A percentile compares a stretch with the other conserved stretches of the same genome.
phyloP scores from a whole-genome alignment of 805 yeast genomes.

The Starmerella sp. region DNA sequence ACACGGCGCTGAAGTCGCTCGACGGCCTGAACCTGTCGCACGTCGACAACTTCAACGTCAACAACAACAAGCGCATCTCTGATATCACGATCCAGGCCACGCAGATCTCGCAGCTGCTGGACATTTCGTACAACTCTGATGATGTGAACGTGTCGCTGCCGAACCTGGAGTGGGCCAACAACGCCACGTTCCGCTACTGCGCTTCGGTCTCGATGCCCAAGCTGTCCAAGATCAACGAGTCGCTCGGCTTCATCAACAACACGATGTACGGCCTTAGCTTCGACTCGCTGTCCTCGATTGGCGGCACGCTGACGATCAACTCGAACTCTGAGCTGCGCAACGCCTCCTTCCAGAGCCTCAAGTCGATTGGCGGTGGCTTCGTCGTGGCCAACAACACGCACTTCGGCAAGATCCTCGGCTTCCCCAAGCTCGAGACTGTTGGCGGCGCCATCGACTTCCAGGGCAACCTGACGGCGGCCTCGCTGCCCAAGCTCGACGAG shows the following conservation, averaged over 20 bases:
- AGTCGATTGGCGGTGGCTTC: constrained; percentile 85
- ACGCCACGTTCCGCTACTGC: constrained; percentile 74
- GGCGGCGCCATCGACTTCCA: constrained; percentile 78
- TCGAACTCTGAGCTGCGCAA: constrained; percentile 63
- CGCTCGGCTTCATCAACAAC: constrained; percentile 70
- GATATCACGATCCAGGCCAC: constrained; percentile 57
- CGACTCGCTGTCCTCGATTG: constrained; percentile 49
- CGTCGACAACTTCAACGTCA: constrained; percentile 44
- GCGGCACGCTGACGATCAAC: constrained; percentile 67
- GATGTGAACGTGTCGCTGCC: constrained; percentile 45
- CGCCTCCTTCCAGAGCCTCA: constrained; percentile 58
- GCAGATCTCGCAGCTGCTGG: constrained; percentile 61
- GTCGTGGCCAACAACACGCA: constrained; percentile 73
- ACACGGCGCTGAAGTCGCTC: constrained; percentile 33
- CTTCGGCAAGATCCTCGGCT: constrained; percentile 55
- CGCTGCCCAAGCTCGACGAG: constrained; percentile 58
- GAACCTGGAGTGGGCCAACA: constrained; percentile 70
- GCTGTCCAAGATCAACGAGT: constrained; percentile 64
- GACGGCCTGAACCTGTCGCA: constrained; percentile 31
- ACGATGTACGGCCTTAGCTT: constrained; percentile 34
- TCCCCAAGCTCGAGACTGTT: constrained; percentile 59
- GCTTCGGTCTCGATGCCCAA: constrained; percentile 57
- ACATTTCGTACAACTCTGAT: constrained; percentile 78
- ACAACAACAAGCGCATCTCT: constrained; percentile 74
- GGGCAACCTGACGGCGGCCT: constrained; percentile 74